Conservation (phyloP, 306 rosid species). For the Elaeagnus macrophylla region DNA sequence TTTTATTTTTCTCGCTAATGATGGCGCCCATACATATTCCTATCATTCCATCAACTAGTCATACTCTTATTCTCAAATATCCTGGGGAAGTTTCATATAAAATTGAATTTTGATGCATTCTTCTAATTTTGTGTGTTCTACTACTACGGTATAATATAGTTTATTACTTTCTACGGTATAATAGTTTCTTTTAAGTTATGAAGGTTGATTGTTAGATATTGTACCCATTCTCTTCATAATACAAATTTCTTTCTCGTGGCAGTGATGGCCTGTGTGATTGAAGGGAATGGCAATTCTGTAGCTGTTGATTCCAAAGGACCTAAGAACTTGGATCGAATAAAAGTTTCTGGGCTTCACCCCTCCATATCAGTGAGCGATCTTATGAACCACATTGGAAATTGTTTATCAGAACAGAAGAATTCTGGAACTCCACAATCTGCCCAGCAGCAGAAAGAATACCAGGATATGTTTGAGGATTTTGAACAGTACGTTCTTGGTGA, state of each 20-base stretch:
- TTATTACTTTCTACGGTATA: not conserved
- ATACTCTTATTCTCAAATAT: too few species aligned
- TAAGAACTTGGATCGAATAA: constrained; percentile 55
- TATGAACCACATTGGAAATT: constrained; percentile 56
- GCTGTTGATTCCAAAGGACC: constrained; percentile 35
- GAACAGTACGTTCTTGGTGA: constrained; percentile 62
- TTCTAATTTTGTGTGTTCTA: too few species aligned
- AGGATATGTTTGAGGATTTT: constrained; percentile 58
- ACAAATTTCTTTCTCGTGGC: constrained; percentile 13
- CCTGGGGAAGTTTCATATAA: too few species aligned
- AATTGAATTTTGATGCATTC: too few species aligned
- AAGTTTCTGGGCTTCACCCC: constrained; percentile 55
- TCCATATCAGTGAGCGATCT: constrained; percentile 75
- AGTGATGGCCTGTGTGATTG: constrained; percentile 48
- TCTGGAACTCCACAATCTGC: constrained; percentile 38
- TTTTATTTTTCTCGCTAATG: too few species aligned
- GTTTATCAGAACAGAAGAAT: constrained; percentile 63
- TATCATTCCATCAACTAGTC: too few species aligned
- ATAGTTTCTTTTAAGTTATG: not conserved
- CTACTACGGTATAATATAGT: too few species aligned
- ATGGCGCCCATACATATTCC: too few species aligned
- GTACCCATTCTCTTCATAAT: not conserved
- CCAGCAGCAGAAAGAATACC: constrained; percentile 36
- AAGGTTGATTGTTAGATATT: not conserved
- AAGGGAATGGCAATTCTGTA: constrained; percentile 57